Evolutionary conservation across 345 rosid genomes (phyloP).

Genomic region (Dipteronia sinensis): DNA sequence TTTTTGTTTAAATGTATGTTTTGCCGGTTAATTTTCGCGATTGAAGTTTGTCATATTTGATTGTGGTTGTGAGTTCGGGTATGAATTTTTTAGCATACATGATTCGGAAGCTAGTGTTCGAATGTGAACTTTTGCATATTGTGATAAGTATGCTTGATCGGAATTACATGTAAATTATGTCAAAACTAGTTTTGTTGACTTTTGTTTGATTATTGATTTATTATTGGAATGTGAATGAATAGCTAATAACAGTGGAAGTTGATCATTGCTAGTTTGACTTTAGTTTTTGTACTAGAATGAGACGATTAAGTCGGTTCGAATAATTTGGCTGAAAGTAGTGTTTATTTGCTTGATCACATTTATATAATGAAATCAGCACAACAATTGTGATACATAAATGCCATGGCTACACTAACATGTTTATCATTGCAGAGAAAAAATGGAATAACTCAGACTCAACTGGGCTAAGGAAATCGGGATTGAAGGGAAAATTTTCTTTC

Average conservation of each 20-base stretch:
- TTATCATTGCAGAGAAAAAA: conserved; percentile 45
- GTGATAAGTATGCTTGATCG: too few relatives aligned
- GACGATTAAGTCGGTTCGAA: not conserved
- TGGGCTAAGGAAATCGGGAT: conserved; percentile 78
- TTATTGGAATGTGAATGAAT: not conserved
- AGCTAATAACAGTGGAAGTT: not conserved
- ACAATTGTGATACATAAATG: not conserved
- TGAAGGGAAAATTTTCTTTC: not conserved
- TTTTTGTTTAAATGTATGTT: too few relatives aligned
- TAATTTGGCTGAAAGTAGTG: not conserved
- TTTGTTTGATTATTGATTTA: not conserved
- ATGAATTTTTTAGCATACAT: too few relatives aligned
- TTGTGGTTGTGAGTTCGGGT: too few relatives aligned
- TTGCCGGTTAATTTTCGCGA: too few relatives aligned
- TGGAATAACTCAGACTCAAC: conserved; percentile 77
- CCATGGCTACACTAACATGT: conserved; percentile 2
- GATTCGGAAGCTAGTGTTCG: too few relatives aligned
- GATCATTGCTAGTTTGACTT: not conserved
- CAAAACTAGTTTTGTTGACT: not conserved
- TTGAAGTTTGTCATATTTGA: too few relatives aligned
- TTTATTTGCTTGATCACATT: not conserved
- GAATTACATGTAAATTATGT: too few relatives aligned
- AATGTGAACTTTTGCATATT: too few relatives aligned
- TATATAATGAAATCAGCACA: not conserved
- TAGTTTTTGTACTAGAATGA: not conserved